Evolutionary conservation across 805 yeast species (phyloP).

Genomic region (Pichia cephalocereana): DNA sequence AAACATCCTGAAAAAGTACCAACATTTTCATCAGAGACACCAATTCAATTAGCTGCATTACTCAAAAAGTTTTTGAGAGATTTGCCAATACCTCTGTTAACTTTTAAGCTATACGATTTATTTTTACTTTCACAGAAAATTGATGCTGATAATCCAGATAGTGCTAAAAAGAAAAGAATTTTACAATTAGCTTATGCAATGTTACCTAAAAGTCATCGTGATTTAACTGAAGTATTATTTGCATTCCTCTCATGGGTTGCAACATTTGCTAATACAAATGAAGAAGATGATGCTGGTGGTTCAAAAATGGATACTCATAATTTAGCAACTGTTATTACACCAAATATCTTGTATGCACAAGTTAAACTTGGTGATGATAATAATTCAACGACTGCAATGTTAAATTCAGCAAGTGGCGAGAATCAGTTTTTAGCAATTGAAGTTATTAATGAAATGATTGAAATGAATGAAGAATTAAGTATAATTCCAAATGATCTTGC

Average conservation of each 20-base stretch:
- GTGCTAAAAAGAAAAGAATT: constrained; percentile 37
- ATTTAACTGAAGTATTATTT: constrained; percentile 75
- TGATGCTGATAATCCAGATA: constrained; percentile 26
- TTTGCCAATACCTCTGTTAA: constrained; percentile 83
- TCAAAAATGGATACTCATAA: constrained; percentile 96
- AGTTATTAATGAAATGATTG: constrained; percentile 75
- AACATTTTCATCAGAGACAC: constrained; percentile 53
- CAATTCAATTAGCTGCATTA: constrained; percentile 88
- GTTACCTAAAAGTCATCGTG: constrained; percentile 75
- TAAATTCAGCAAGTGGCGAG: constrained; percentile 37
- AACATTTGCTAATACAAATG: constrained; percentile 86
- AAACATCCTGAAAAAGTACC: constrained; percentile 59
- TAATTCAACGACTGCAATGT: not conserved
- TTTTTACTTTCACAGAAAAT: constrained; percentile 67
- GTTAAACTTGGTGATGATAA: constrained; percentile 21
- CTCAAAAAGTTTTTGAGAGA: constrained; percentile 88
- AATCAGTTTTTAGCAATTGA: constrained; percentile 85
- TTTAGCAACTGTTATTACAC: constrained; percentile 90
- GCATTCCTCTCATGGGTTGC: constrained; percentile 92
- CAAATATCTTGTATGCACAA: constrained; percentile 59
- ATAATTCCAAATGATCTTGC: constrained; percentile 63
- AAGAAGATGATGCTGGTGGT: constrained; percentile 77
- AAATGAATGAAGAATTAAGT: constrained; percentile 69
- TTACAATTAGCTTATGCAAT: constrained; percentile 61
- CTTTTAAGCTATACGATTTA: constrained; percentile 61